Conservation (phyloP, 371 early-diverging fungal species). For the Mortierella polycephala region DNA sequence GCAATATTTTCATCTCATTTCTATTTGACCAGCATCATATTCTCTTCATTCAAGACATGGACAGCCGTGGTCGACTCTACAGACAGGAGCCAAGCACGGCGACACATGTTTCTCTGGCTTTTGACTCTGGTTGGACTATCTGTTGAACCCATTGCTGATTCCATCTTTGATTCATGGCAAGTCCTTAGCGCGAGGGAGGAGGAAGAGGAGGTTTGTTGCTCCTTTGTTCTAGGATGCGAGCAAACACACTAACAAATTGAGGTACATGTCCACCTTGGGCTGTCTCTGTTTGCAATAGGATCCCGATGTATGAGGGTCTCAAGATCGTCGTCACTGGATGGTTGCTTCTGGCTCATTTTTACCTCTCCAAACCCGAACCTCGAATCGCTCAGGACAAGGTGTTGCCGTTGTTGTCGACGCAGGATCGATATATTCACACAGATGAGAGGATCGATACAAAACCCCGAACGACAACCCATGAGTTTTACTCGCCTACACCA, state of each 20-base stretch:
- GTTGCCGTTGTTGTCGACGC: background rate
- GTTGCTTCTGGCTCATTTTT: conserved; percentile 42
- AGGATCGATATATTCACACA: background rate
- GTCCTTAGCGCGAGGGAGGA: background rate
- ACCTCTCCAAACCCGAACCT: conserved; percentile 16
- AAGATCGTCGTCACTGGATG: conserved; percentile 39
- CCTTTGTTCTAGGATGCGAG: background rate
- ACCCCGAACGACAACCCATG: background rate
- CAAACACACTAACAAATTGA: background rate
- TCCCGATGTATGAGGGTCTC: conserved; percentile 37
- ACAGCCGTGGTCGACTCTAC: conserved; percentile 35
- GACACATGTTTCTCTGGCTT: conserved; percentile 46
- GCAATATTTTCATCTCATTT: background rate
- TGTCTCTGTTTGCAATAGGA: conserved; percentile 2
- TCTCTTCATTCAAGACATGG: conserved; percentile 52
- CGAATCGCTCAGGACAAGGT: background rate
- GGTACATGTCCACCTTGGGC: background rate
- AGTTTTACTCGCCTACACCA: background rate
- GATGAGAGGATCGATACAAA: background rate
- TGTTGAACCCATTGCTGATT: conserved; percentile 39
- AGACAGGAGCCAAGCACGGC: conserved; percentile 35
- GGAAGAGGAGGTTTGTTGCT: background rate
- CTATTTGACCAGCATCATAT: conserved; percentile 20
- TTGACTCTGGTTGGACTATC: conserved; percentile 33
- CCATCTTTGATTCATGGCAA: conserved; percentile 25